phyloP scores from a whole-genome alignment of 495 filamentous ascomycete species.

The Daldinia vernicosa region DNA sequence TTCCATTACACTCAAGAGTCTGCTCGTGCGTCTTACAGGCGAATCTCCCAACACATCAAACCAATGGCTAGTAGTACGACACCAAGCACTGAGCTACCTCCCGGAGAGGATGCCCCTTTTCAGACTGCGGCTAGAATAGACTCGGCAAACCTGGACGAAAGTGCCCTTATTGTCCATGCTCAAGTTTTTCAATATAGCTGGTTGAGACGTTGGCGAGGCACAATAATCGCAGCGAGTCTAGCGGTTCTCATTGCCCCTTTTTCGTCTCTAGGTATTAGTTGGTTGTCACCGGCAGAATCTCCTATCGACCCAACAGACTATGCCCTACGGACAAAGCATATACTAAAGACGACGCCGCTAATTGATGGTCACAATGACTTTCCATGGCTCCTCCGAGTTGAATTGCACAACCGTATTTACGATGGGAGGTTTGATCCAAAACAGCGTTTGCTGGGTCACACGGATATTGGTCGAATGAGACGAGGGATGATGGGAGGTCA shows the following conservation, averaged over 20 bases:
- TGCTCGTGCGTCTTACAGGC: background rate
- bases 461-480: constrained; percentile 37
- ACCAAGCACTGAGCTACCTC: background rate
- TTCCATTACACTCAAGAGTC: background rate
- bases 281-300: background rate
- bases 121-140: background rate
- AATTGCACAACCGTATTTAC: constrained; percentile 45
- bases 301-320: background rate
- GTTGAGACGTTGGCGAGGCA: background rate
- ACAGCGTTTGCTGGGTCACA: constrained; percentile 38
- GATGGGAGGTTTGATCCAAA: constrained; percentile 41
- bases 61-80: background rate
- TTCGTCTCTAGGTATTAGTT: background rate
- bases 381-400: constrained; percentile 41
- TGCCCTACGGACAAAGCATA: background rate
- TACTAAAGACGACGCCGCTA: constrained; percentile 1
- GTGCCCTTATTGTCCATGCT: background rate
- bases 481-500: constrained; percentile 43
- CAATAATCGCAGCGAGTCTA: background rate
- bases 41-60: background rate
- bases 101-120: background rate
- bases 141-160: background rate
- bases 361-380: constrained; percentile 50
- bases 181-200: background rate
- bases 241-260: background rate